phyloP scores from a whole-genome alignment of 2,329 filamentous ascomycete genomes.

The Escovopsis weberi region DNA sequence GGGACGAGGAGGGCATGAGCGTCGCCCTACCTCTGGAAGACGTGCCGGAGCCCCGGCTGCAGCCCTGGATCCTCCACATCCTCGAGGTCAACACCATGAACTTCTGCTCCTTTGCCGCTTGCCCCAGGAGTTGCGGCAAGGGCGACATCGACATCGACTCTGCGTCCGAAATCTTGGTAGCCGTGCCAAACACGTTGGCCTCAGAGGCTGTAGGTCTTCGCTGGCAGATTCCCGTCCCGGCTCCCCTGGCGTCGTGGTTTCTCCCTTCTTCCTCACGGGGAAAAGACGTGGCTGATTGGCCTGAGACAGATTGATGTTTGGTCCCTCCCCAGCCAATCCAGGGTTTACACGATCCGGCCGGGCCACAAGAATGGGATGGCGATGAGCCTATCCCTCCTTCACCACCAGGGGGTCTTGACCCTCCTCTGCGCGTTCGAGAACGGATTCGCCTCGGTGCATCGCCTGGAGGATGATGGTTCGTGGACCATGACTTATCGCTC shows the following conservation, averaged over 20 bases:
- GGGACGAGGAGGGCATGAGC: constrained; percentile 51
- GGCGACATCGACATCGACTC: constrained; percentile 8
- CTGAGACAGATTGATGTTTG: constrained; percentile 60
- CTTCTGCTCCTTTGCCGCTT: constrained; percentile 72
- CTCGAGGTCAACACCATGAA: constrained; percentile 87
- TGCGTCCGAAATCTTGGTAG: constrained; percentile 44
- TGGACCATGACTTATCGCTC: constrained; percentile 46
- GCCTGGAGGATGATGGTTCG: constrained; percentile 26
- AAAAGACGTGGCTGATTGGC: neutral
- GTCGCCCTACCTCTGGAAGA: constrained; percentile 57
- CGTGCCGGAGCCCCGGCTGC: constrained; percentile 30
- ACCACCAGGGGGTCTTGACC: constrained; percentile 35
- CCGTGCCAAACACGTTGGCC: constrained; percentile 64
- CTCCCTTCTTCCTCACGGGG: neutral
- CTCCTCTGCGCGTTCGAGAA: constrained; percentile 75
- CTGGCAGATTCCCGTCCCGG: neutral
- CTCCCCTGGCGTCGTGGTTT: too few species aligned
- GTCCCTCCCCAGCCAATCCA: constrained; percentile 57
- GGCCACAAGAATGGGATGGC: constrained; percentile 59
- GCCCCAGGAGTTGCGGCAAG: constrained; percentile 22
- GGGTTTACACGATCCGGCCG: constrained; percentile 44
- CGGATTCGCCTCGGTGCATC: constrained; percentile 55
- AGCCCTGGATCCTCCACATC: constrained; percentile 76
- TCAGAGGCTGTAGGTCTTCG: constrained; percentile 48
- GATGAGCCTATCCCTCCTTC: constrained; percentile 61